Evolutionary conservation across 805 yeast species (phyloP).

Genomic region (Saccharomycopsis synnaedendra): DNA sequence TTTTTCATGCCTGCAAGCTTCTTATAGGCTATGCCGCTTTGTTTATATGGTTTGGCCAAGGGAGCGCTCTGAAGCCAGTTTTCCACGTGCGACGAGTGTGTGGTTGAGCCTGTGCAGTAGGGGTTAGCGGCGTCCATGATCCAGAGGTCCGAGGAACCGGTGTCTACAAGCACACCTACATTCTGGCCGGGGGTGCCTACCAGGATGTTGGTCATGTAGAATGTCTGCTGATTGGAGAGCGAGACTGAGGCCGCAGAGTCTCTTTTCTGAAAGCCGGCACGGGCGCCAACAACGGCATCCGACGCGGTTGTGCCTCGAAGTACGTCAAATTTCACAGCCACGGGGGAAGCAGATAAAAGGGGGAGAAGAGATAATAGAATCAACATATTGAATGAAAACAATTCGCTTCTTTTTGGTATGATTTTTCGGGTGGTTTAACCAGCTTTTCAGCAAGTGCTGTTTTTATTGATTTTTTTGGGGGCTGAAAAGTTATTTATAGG

Average conservation of each 20-base stretch:
- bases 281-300: conserved; percentile 1
- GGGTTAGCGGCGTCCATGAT: conserved; percentile 40
- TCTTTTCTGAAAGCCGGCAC: conserved; percentile 18
- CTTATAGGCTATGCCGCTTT: neutral
- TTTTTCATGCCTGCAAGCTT: neutral
- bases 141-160: conserved; percentile 73
- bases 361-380: too few species aligned
- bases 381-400: too few species aligned
- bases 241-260: conserved; percentile 23
- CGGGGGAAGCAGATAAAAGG: too few species aligned
- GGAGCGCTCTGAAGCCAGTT: neutral
- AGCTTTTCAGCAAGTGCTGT: too few species aligned
- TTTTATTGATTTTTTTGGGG: too few species aligned
- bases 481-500: too few species aligned
- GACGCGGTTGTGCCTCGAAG: conserved; percentile 10
- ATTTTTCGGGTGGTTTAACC: too few species aligned
- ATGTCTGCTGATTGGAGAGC: conserved; percentile 29
- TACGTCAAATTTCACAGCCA: conserved; percentile 13
- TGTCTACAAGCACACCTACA: conserved; percentile 53
- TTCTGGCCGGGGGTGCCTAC: conserved; percentile 50
- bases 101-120: conserved; percentile 24
- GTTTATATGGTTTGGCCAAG: conserved; percentile 1
- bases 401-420: too few species aligned
- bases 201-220: conserved; percentile 32
- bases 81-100: neutral